Evolutionary conservation across 2,329 filamentous ascomycete species (phyloP), one percentile per base, ranked within the genome.

Genomic region (Calonectria pseudoturangicola): DNA sequence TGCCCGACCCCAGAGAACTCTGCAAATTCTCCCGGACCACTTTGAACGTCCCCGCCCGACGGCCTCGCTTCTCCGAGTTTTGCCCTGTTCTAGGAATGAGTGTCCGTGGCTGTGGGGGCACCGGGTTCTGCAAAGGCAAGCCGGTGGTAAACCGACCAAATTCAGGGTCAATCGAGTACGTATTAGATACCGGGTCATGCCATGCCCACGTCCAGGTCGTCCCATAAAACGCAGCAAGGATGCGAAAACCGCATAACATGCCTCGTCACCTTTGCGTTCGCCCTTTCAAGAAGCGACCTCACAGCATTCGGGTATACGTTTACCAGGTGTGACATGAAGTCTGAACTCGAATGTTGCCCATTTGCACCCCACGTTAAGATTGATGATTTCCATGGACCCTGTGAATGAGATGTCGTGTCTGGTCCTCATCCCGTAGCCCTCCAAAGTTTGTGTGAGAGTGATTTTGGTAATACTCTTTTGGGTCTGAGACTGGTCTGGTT

Each of bases 121-220:
- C 48, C 50, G 48, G 58, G 67, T 43, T 43, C 48, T 39, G 50
- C 54, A 15, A 47, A 54, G 54, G 47, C 54, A 47, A 15, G 36
- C 48, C 39, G 21, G 43, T 47, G 63, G 64, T 39, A 58, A 45
- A 30, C 16, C 47, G 25, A 65, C n/a, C 58, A 68, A 45, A 68
- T 60, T 66, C 30, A 68, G 48, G 39, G 21, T 51, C 65, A 68
- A 65, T 65, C 48, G n/a, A 62, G 68, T 58, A 30, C 51, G 33
- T 71, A 16, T 69, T 43, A n/a, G 25, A 60, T 47, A 56, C 63
- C 33, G 12, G 56, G 70, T 68, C 58, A 68, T 58, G 65, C 65
- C 65, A 72, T 65, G 58, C 58, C 41, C 51, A 48, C 48, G 41
- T 43, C 43, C 18, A 21, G 16, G 70, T 72, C 65, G 58, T 65